Conservation (phyloP, 148 eudicot genomes). For the Chenopodium berlandieri region DNA sequence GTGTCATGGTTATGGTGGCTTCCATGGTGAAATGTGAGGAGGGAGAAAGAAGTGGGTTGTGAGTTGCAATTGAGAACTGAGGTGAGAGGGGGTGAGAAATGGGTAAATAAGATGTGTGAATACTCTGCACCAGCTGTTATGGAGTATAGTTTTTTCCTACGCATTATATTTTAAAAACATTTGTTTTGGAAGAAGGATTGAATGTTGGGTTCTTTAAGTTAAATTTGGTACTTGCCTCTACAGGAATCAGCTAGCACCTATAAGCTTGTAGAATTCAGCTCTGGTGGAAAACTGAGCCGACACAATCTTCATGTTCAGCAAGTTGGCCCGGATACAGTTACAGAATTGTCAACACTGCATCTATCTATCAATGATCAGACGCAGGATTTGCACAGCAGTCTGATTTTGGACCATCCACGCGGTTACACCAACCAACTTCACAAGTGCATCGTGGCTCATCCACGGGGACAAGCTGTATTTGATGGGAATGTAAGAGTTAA, state of each 20-base stretch:
- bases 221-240: slow-evolving; percentile 10
- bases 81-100: too few relatives aligned
- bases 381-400: slow-evolving; percentile 84
- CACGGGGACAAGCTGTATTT: slow-evolving; percentile 86
- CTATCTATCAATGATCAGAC: slow-evolving; percentile 60
- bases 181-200: not conserved
- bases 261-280: slow-evolving; percentile 82
- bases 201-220: not conserved
- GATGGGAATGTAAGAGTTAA: slow-evolving; percentile 91
- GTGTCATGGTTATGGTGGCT: too few relatives aligned
- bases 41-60: too few relatives aligned
- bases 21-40: too few relatives aligned
- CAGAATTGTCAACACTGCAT: slow-evolving; percentile 87
- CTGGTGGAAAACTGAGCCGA: slow-evolving; percentile 88
- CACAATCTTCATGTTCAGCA: slow-evolving; percentile 93
- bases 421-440: slow-evolving; percentile 83
- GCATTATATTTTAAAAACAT: not conserved
- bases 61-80: too few relatives aligned
- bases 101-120: not conserved
- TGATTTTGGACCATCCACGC: slow-evolving; percentile 86
- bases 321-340: slow-evolving; percentile 75
- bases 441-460: slow-evolving; percentile 91
- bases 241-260: slow-evolving; percentile 86
- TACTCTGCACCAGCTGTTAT: not conserved
- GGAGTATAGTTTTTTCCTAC: too few relatives aligned